These are phyloP conservation scores for Dendrobium huoshanense DNA, from an alignment of 106 monocot genomes.

Conservation along the genomic window DNA sequence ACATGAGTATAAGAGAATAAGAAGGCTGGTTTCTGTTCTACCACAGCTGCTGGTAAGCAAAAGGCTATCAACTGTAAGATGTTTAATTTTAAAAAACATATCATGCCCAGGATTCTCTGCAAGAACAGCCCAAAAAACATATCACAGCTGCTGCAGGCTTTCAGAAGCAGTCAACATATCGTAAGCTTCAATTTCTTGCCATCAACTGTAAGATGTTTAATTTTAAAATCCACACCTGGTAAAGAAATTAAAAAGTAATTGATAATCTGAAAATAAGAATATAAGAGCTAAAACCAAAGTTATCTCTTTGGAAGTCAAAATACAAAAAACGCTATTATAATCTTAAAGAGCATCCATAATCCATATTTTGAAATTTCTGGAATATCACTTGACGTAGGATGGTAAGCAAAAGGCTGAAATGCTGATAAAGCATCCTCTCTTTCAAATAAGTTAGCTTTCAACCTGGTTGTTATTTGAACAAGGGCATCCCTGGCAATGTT, in stretches of 20 bases:
- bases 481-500: conserved; percentile 81
- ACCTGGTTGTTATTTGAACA: conserved; percentile 69
- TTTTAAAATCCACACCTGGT: conserved; percentile 90
- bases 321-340: not conserved
- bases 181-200: conserved; percentile 88
- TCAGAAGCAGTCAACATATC: conserved; percentile 35
- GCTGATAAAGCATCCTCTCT: conserved; percentile 59
- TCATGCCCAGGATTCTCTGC: no score
- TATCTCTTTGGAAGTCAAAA: not conserved
- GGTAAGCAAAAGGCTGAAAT: conserved; percentile 43
- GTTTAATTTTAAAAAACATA: no score
- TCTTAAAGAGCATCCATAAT: not conserved
- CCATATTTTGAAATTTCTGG: conserved; percentile 50
- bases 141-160: not conserved
- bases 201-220: conserved; percentile 67
- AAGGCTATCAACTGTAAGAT: no score
- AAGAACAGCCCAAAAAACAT: no score
- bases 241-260: not conserved
- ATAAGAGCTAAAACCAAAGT: not conserved
- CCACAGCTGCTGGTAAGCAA: no score
- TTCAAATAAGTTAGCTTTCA: conserved; percentile 88
- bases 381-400: conserved; percentile 32
- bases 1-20: conserved; percentile 6
- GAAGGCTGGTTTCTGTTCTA: not conserved
- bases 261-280: not conserved